Base-by-base conservation (phyloP, 2,329 filamentous ascomycete species). In the Sporothrix globosa region DNA sequence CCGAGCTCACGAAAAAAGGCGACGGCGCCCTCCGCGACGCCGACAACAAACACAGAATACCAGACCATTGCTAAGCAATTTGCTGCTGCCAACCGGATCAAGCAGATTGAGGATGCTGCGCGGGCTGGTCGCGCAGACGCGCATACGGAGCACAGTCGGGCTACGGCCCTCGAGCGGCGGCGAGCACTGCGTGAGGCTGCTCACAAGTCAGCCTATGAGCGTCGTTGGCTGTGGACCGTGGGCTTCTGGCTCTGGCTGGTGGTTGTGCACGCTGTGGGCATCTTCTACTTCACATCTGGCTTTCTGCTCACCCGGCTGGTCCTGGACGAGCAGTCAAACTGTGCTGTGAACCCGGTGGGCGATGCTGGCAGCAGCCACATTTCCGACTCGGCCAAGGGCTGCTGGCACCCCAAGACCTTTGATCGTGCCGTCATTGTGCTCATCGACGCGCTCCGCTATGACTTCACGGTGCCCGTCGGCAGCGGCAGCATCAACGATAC, bases 361-460 rank as follows among this genome's bases (percentile, higher is more conserved):
- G 46, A 81, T 78, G 69, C 39, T 17, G 14, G 44, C 44, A 39
- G 39, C 61, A 73, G 77, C 48, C 80, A 80, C 11, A 78, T 78
- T 58, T 79, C 82, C 10, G 84, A 81, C 19, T 79, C 82, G 2
- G 81, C 87, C 27, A 83, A 85, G 70, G 96, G 96, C 74, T 99
- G 96, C 85, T 99, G 96, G 96, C 93, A 98, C 79, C 92, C 93
- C 46, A 97, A 93, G 82, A 92, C 89, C 1, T 99, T 98, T 78
- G 88, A 97, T 73, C 96, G 94, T 78, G 94, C 95, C 13, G 90
- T 99, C 61, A 87, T 99, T 30, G 87, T 99, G 70, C 83, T 99
- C 67, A 91, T 99, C 71, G 96, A 99, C 80, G 96, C 96, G 68
- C 85, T 99, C 71, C 91, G 96, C 72, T 99, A 99, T 81, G 96